Percentiles rank a stretch among this genome's conserved stretches.
These are phyloP conservation scores for Trichoderma sp. DNA, from an alignment of 2,329 filamentous ascomycete species.

Conservation along the genomic window DNA sequence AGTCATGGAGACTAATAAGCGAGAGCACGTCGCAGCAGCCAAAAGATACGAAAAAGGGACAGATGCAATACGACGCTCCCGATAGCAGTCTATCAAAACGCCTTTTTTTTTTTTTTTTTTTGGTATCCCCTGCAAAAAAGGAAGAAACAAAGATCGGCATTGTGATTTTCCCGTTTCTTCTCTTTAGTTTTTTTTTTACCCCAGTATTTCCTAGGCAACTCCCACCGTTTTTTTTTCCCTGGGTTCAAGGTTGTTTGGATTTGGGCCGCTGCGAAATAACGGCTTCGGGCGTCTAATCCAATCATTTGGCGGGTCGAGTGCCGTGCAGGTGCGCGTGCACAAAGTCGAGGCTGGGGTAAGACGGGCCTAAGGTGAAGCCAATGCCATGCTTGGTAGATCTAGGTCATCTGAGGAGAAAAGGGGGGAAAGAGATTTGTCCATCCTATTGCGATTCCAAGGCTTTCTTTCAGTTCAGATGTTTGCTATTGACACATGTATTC, in stretches of 20 bases:
- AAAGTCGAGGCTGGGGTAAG: not conserved
- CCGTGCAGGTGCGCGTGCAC: not conserved
- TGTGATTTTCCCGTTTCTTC: not conserved
- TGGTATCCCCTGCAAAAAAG: no score
- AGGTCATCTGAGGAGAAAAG: not conserved
- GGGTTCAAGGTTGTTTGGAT: no score
- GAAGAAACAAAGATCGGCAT: not conserved
- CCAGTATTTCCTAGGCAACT: not conserved
- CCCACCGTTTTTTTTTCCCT: not conserved
- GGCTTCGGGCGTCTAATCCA: no score
- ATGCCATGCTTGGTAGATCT: not conserved
- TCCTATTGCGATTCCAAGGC: no score
- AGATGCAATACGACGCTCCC: slow-evolving; percentile 6
- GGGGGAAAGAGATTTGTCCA: no score
- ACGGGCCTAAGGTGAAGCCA: not conserved
- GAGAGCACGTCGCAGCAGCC: not conserved
- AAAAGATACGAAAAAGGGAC: not conserved
- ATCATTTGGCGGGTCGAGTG: not conserved
- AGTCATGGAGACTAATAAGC: not conserved
- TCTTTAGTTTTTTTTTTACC: not conserved
- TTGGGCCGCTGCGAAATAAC: not conserved
- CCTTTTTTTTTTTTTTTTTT: not conserved
- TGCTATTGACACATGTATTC: no score
- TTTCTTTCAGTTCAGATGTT: no score
- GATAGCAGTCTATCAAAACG: not conserved